A percentile compares a stretch with the other conserved stretches of the same genome.
phyloP scores from a whole-genome alignment of 1,284 basidiomycete genomes.

The Marasmius oreades region DNA sequence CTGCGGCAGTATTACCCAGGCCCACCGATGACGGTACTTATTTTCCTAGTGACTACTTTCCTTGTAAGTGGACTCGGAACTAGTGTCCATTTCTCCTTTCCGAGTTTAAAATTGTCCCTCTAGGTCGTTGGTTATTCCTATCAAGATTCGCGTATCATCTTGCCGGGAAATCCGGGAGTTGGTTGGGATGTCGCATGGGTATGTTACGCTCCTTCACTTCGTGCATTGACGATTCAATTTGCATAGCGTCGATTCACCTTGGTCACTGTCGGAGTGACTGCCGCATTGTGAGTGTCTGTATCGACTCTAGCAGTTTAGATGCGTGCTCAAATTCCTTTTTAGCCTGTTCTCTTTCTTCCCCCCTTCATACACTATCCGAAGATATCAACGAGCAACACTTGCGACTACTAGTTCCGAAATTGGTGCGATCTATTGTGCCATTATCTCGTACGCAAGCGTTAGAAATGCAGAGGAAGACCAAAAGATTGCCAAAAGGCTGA shows the following conservation, averaged over 20 bases:
- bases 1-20: slow-evolving; percentile 73
- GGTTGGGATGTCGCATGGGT: slow-evolving; percentile 69
- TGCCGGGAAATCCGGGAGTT: slow-evolving; percentile 47
- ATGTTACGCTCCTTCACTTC: not conserved
- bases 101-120: not conserved
- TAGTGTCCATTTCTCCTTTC: not conserved
- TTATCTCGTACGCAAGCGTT: slow-evolving; percentile 61
- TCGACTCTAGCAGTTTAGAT: not conserved
- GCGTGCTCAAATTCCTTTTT: not conserved
- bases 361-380: slow-evolving; percentile 64
- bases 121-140: slow-evolving; percentile 76
- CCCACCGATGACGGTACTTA: slow-evolving; percentile 67
- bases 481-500: slow-evolving; percentile 52
- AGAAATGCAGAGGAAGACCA: slow-evolving; percentile 42
- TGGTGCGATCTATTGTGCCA: slow-evolving; percentile 63
- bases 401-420: slow-evolving; percentile 61
- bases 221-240: not conserved
- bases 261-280: slow-evolving; percentile 57
- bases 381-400: slow-evolving; percentile 61
- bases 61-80: slow-evolving; percentile 41
- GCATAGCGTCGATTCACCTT: slow-evolving; percentile 57
- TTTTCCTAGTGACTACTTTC: slow-evolving; percentile 69
- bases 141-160: slow-evolving; percentile 47
- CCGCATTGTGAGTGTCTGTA: slow-evolving; percentile 51
- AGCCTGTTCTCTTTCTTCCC: slow-evolving; percentile 70